phyloP scores from a whole-genome alignment of 345 rosid genomes.

The Bruguiera sexangula region DNA sequence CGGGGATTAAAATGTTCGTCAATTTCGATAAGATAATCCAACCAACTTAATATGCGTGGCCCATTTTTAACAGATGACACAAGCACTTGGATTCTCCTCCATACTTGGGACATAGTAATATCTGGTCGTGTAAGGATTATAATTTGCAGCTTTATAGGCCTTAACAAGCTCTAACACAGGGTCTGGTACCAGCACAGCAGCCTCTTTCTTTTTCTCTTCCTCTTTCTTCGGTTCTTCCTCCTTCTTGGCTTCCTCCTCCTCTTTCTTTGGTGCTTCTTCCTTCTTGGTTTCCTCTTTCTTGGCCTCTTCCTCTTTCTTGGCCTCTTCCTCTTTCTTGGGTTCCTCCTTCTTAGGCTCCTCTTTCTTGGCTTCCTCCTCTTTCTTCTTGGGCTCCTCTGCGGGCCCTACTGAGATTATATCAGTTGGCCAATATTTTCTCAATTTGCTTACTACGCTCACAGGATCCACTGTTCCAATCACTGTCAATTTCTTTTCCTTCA shows the following conservation, averaged over 20 bases:
- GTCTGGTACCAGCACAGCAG: conserved; percentile 42
- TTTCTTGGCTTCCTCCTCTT: conserved; percentile 41
- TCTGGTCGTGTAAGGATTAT: conserved; percentile 68
- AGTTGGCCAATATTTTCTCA: conserved; percentile 77
- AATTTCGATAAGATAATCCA: not conserved
- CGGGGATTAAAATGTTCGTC: conserved; percentile 31
- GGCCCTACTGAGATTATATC: conserved; percentile 72
- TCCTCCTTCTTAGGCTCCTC: conserved; percentile 47
- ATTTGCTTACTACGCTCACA: conserved; percentile 58
- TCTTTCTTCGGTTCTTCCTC: conserved; percentile 32
- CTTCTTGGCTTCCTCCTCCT: conserved; percentile 9
- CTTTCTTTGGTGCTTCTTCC: conserved; percentile 34
- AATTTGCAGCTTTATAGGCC: conserved; percentile 57
- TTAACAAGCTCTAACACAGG: conserved; percentile 68
- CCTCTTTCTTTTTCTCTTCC: conserved; percentile 20
- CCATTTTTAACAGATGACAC: conserved; percentile 50
- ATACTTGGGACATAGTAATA: conserved; percentile 80
- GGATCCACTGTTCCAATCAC: conserved; percentile 79
- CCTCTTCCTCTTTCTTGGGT: too few species aligned
- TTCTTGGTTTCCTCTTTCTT: conserved; percentile 40
- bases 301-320: too few species aligned
- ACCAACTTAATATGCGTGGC: not conserved
- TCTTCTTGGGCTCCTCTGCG: conserved; percentile 65
- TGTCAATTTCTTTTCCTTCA: conserved; percentile 73
- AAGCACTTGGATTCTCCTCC: conserved; percentile 95